Evolutionary conservation across 768 basidiomycete species (phyloP).

Genomic region (Suillus decipiens): DNA sequence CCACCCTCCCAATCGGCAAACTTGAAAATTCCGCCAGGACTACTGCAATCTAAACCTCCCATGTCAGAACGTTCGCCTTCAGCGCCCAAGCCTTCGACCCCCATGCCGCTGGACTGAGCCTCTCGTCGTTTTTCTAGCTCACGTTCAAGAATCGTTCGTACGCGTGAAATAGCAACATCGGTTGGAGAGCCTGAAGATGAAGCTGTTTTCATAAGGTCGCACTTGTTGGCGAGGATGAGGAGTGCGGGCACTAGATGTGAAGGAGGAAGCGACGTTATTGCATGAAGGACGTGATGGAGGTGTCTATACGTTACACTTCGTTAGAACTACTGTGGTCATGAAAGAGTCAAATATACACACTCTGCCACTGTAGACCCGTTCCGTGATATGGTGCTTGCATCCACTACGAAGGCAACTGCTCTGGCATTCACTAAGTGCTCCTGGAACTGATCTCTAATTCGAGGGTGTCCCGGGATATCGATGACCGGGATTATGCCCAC

Average conservation of each 20-base stretch:
- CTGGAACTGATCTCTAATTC: constrained; percentile 71
- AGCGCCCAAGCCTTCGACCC: constrained; percentile 71
- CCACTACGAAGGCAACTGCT: constrained; percentile 76
- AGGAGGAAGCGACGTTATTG: constrained; percentile 71
- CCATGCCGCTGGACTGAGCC: constrained; percentile 65
- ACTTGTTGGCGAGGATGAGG: constrained; percentile 75
- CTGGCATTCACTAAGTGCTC: constrained; percentile 66
- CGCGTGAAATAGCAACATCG: constrained; percentile 66
- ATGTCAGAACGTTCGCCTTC: constrained; percentile 66
- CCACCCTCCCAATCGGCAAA: constrained; percentile 87
- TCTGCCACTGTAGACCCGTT: constrained; percentile 78
- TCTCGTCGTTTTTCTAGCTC: constrained; percentile 78
- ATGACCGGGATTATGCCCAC: constrained; percentile 55
- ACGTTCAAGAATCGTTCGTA: constrained; percentile 77
- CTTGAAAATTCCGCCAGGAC: constrained; percentile 57
- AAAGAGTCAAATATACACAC: constrained; percentile 45
- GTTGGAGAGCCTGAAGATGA: constrained; percentile 34
- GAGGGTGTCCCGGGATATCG: constrained; percentile 86
- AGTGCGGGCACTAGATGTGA: constrained; percentile 62
- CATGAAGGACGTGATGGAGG: constrained; percentile 70
- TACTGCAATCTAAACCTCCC: constrained; percentile 74
- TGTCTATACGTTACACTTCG: constrained; percentile 47
- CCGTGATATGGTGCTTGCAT: constrained; percentile 75
- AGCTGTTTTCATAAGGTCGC: constrained; percentile 61
- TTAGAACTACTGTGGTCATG: background rate